Base-by-base conservation (phyloP, 148 eudicot species). In the Arctostaphylos glauca region DNA sequence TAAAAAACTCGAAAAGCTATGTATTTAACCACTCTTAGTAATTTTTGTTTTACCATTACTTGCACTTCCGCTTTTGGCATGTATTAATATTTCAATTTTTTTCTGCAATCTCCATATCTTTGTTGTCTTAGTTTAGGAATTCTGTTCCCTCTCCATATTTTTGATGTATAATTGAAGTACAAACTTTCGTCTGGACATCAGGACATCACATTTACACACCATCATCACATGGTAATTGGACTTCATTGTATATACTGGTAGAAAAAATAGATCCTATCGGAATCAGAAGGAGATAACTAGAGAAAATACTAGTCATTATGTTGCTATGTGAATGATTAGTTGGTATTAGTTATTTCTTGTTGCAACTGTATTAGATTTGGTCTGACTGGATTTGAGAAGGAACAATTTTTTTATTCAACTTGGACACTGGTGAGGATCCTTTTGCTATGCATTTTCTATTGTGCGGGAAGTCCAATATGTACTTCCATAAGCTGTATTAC, bases 201-300 rank as follows among this genome's bases (percentile, higher is more conserved):
- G 9, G 9, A 3, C 41, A 23, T 23, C 43, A 25, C 70, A 64
- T 23, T 64, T 64, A 15, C 70, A 64, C 43, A 66, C 71, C 43
- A 66, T 9, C 71, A 5, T 23, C 1, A 66, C 1, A 66, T 23
- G 23, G 71, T 66, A 66, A 66, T 10, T 66, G 15, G 56, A 54
- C 56, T 54, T 16, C 14, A 54, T 54, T 13, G 14, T 14, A 10
- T 54, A 54, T 52, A 52, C 54, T 2, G 44, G 43, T 9, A 3
- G 43, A 5, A 21, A 60, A 25, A 64, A 64, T 25, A 64, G 41
- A 64, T 64, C 41, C 70, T 23, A 64, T 3, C 12, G 71, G 43
- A 66, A 66, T 66, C 71, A 66, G 71, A 66, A 10, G 43, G 71
- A 66, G 43, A 25, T 66, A 25, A 25, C 71, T 66, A 66, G 71